Conservation (phyloP, 192 early-diverging fungal genomes). For the Umbelopsis sp. region DNA sequence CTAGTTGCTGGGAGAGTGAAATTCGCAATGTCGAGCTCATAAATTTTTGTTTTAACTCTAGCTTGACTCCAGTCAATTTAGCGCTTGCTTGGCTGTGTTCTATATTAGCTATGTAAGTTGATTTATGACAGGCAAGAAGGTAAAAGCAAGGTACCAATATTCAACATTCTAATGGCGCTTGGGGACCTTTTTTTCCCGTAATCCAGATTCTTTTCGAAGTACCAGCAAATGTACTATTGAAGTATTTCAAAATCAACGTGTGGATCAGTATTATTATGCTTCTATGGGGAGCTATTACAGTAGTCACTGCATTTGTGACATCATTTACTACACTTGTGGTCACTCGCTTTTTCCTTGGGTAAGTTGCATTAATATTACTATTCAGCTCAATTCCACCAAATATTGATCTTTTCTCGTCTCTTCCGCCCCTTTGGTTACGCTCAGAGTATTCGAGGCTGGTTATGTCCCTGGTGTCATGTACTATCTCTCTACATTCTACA, state of each 20-base stretch:
- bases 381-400: background rate
- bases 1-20: slow-evolving; percentile 12
- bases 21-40: slow-evolving; percentile 1
- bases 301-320: slow-evolving; percentile 61
- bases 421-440: too few species aligned
- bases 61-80: slow-evolving; percentile 19
- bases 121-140: background rate
- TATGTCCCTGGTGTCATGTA: slow-evolving; percentile 72
- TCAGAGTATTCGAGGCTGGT: slow-evolving; percentile 63
- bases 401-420: too few species aligned
- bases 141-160: slow-evolving; percentile 38
- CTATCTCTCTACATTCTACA: slow-evolving; percentile 75
- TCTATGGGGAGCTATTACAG: slow-evolving; percentile 71
- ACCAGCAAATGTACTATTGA: slow-evolving; percentile 76
- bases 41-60: background rate
- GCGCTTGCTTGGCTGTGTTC: slow-evolving; percentile 18
- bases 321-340: slow-evolving; percentile 48
- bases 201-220: slow-evolving; percentile 77
- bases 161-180: slow-evolving; percentile 45
- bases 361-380: slow-evolving; percentile 23
- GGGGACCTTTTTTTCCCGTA: slow-evolving; percentile 39
- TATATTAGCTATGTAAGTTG: slow-evolving; percentile 20
- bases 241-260: slow-evolving; percentile 55
- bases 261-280: slow-evolving; percentile 69
- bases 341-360: slow-evolving; percentile 46